A percentile compares a stretch with the other conserved stretches of the same genome.
Evolutionary conservation across 441 rosid species (phyloP).

Genomic region (Erysimum cheiri): DNA sequence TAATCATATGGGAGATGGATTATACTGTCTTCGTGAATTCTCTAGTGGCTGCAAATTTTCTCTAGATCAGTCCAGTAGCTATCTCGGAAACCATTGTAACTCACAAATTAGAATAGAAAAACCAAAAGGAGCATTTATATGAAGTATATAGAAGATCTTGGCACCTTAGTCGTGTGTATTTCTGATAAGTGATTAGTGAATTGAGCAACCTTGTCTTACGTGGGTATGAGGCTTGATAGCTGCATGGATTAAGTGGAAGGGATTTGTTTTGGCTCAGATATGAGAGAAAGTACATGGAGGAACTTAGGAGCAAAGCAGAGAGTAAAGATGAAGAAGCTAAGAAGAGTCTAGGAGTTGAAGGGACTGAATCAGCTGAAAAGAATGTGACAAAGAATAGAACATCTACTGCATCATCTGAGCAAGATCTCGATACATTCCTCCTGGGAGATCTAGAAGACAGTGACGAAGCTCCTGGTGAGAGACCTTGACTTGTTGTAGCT

Average conservation of each 20-base stretch:
- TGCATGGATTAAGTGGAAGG: slow-evolving; percentile 18
- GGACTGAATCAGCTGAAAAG: slow-evolving; percentile 44
- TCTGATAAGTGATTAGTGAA: slow-evolving; percentile 43
- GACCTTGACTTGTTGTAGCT: slow-evolving; percentile 12
- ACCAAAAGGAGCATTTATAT: not conserved
- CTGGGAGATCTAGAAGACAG: slow-evolving; percentile 73
- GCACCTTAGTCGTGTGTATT: slow-evolving; percentile 52
- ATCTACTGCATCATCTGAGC: slow-evolving; percentile 58
- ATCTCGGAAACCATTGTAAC: slow-evolving; percentile 7
- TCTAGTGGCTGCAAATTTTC: slow-evolving; percentile 62
- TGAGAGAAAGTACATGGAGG: slow-evolving; percentile 69
- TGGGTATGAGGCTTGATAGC: slow-evolving; percentile 21
- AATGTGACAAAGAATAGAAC: slow-evolving; percentile 44
- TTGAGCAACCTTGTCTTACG: not conserved
- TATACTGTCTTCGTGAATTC: slow-evolving; percentile 57
- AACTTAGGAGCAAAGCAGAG: slow-evolving; percentile 56
- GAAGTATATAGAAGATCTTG: slow-evolving; percentile 4
- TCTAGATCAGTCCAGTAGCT: slow-evolving; percentile 60
- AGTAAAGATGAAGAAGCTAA: slow-evolving; percentile 51
- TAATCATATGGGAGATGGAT: slow-evolving; percentile 15
- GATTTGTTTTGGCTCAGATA: slow-evolving; percentile 45
- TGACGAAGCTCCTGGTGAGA: slow-evolving; percentile 65
- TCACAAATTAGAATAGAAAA: slow-evolving; percentile 1
- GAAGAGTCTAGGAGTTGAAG: slow-evolving; percentile 47
- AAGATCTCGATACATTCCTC: slow-evolving; percentile 71